Evolutionary conservation across 2,329 filamentous ascomycete species (phyloP).

Genomic region (Zasmidium citrigriseum): DNA sequence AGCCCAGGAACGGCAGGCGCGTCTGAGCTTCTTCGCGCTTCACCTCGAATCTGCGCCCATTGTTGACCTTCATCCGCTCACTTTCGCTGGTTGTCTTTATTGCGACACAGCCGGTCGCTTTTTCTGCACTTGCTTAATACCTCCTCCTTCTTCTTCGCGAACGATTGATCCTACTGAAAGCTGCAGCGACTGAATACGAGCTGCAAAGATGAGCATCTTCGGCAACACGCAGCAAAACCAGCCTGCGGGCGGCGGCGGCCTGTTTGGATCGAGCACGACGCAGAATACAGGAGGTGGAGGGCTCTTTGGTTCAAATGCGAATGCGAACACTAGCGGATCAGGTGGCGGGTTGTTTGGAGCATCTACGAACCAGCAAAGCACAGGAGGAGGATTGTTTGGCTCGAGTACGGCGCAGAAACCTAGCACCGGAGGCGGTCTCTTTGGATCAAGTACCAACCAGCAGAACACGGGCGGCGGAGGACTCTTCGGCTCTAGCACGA

Average conservation of each 20-base stretch:
- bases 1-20: slow-evolving; percentile 6
- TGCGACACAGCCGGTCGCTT: too few relatives aligned
- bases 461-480: slow-evolving; percentile 33
- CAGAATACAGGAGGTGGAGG: slow-evolving; percentile 17
- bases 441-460: slow-evolving; percentile 10
- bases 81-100: neutral
- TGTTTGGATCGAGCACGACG: slow-evolving; percentile 14
- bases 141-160: neutral
- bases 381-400: slow-evolving; percentile 17
- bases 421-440: slow-evolving; percentile 13
- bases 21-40: slow-evolving; percentile 10
- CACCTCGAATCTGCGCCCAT: slow-evolving; percentile 1
- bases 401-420: slow-evolving; percentile 5
- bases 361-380: slow-evolving; percentile 12
- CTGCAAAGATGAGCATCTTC: slow-evolving; percentile 27
- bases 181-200: neutral
- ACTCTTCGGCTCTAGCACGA: slow-evolving; percentile 35
- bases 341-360: slow-evolving; percentile 10
- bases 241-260: neutral
- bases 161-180: neutral
- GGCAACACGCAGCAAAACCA: slow-evolving; percentile 12
- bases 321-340: slow-evolving; percentile 3
- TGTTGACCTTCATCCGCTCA: neutral
- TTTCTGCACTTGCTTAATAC: too few relatives aligned
- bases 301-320: slow-evolving; percentile 11